Evolutionary conservation across 495 filamentous ascomycete genomes (phyloP), one percentile per base, ranked within the genome.

Genomic region (Cryomyces antarcticus): DNA sequence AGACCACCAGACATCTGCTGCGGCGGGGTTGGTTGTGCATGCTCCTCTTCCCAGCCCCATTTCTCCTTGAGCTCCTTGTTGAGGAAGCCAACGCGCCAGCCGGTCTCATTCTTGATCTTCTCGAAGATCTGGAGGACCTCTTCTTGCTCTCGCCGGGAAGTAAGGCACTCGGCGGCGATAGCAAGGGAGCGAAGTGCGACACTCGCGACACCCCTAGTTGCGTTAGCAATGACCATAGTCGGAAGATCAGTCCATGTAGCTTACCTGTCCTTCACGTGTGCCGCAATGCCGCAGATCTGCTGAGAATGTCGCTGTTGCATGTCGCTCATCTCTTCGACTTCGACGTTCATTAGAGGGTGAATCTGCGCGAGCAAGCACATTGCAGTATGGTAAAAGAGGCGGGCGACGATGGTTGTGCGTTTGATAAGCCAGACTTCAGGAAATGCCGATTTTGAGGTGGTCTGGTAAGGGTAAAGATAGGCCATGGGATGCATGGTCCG

Each of bases 341-440:
- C 66, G 12, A 72, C 57, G 7, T 57, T 46, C 42, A 61, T 49
- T 37, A 73, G 46, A 0, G 88, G 87, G 55, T 95, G 77, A 24
- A 72, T 77, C 49, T 86, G 82, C 3, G 79, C 69, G n/a, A 96
- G 68, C 7, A 94, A 56, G 43, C 77, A 75, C 59, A 86, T 75
- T 29, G 79, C 72, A 0, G 80, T 87, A 52, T 95, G 88, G 55
- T 93, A 96, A 49, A 94, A 84, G n/a, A 95, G 68, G 7, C 83
- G 74, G 7, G 79, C 85, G 35, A 93, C 69, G 30, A 86, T 74
- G 4, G 82, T 76, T 6, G 80, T 72, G 35, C 82, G 72, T 56
- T 89, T 88, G 48, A 85, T 75, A 27, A 94, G 67, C 84, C 84
- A 94, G 37, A 94, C 73, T 49, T 88, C 76, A 7, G 89, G 88